phyloP scores from a whole-genome alignment of 257 asterid genomes.

The Solanum clarkiae region DNA sequence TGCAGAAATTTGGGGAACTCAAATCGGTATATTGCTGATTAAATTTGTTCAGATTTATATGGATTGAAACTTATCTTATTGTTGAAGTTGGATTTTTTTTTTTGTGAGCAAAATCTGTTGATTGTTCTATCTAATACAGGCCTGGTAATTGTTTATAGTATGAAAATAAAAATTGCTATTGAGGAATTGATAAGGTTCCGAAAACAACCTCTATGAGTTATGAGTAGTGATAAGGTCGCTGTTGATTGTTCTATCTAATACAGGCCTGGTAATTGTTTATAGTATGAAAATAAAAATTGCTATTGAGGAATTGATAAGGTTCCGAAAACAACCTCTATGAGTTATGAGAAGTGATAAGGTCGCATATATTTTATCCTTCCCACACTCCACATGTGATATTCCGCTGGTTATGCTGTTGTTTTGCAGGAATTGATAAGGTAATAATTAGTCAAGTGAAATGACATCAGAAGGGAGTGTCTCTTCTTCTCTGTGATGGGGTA shows the following conservation, averaged over 20 bases:
- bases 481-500: no score
- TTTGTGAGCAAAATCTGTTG: neutral
- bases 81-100: neutral
- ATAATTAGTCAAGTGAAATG: neutral
- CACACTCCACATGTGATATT: no score
- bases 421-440: neutral
- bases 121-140: neutral
- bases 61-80: neutral
- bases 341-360: no score
- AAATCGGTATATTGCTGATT: conserved; percentile 29
- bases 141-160: neutral
- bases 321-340: no score
- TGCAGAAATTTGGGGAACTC: conserved; percentile 44
- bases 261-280: neutral
- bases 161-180: neutral
- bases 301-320: neutral
- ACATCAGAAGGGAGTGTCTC: no score
- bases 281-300: neutral
- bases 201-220: no score
- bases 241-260: neutral
- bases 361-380: no score
- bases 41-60: neutral
- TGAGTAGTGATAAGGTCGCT: no score
- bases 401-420: no score
- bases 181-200: neutral